phyloP scores from a whole-genome alignment of 2,329 filamentous ascomycete genomes.

The Ceratocystis huliohia region DNA sequence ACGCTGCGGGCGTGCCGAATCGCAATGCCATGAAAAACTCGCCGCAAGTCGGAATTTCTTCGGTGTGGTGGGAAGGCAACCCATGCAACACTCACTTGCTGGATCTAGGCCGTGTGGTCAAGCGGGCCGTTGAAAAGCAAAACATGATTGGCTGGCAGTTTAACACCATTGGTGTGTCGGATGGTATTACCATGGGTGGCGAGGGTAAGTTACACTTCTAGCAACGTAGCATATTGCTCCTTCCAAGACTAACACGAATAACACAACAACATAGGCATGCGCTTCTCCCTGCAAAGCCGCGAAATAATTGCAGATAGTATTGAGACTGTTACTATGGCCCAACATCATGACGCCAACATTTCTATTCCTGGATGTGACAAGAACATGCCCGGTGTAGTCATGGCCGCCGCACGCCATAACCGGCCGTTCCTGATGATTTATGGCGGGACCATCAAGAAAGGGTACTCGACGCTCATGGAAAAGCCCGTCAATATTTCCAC shows the following conservation, averaged over 20 bases:
- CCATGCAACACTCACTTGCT: slow-evolving; percentile 53
- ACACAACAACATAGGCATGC: slow-evolving; percentile 52
- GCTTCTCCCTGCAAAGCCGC: slow-evolving; percentile 78
- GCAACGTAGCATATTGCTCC: background rate
- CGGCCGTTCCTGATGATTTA: slow-evolving; percentile 92
- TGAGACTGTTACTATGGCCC: slow-evolving; percentile 82
- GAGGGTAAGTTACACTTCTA: slow-evolving; percentile 46
- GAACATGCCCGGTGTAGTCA: slow-evolving; percentile 90
- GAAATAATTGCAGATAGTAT: slow-evolving; percentile 92
- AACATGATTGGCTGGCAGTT: slow-evolving; percentile 93
- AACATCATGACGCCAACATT: slow-evolving; percentile 87
- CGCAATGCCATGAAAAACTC: slow-evolving; percentile 76
- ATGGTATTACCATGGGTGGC: slow-evolving; percentile 90
- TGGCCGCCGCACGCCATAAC: slow-evolving; percentile 85
- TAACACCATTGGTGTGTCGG: slow-evolving; percentile 77
- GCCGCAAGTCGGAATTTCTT: slow-evolving; percentile 80
- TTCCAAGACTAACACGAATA: background rate
- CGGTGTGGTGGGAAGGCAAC: slow-evolving; percentile 96
- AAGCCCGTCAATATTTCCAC: slow-evolving; percentile 77
- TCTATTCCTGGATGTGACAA: slow-evolving; percentile 91
- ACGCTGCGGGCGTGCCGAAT: slow-evolving; percentile 78
- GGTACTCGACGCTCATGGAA: slow-evolving; percentile 64
- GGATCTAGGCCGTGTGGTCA: slow-evolving; percentile 77
- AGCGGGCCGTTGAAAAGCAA: slow-evolving; percentile 64
- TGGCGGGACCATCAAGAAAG: slow-evolving; percentile 78